A percentile compares a stretch with the other conserved stretches of the same genome.
These are phyloP conservation scores for Nemania abortiva DNA, from an alignment of 2,329 filamentous ascomycete species.

Conservation along the genomic window DNA sequence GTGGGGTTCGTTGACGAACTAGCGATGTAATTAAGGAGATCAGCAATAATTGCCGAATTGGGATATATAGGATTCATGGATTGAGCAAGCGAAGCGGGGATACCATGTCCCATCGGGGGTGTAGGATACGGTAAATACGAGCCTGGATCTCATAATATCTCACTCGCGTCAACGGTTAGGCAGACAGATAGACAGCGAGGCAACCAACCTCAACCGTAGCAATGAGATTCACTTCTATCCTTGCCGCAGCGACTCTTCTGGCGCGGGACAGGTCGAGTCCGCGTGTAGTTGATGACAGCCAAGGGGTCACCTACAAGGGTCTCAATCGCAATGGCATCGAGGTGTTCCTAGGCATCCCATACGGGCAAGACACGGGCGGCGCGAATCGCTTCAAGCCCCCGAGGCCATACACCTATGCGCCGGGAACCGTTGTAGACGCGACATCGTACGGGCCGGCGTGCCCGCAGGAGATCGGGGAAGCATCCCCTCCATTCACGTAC, in stretches of 20 bases:
- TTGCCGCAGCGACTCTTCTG: constrained; percentile 12
- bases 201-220: neutral
- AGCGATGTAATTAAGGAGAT: neutral
- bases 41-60: neutral
- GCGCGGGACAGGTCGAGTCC: constrained; percentile 11
- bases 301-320: constrained; percentile 58
- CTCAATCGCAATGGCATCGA: constrained; percentile 59
- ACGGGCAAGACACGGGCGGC: constrained; percentile 60
- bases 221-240: constrained; percentile 20
- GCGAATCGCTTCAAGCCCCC: constrained; percentile 61
- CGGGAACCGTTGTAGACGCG: constrained; percentile 54
- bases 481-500: constrained; percentile 49
- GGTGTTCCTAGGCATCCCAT: constrained; percentile 61
- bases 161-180: neutral
- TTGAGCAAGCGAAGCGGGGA: neutral
- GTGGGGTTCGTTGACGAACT: neutral
- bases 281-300: constrained; percentile 29
- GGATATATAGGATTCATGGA: constrained; percentile 1
- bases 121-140: neutral
- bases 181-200: neutral
- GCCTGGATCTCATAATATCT: neutral
- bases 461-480: constrained; percentile 55
- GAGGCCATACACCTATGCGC: constrained; percentile 48
- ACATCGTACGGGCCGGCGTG: constrained; percentile 58
- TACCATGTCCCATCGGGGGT: neutral